Base-by-base conservation (phyloP, 768 basidiomycete genomes). In the Rhodosporidiobolus odoratus region DNA sequence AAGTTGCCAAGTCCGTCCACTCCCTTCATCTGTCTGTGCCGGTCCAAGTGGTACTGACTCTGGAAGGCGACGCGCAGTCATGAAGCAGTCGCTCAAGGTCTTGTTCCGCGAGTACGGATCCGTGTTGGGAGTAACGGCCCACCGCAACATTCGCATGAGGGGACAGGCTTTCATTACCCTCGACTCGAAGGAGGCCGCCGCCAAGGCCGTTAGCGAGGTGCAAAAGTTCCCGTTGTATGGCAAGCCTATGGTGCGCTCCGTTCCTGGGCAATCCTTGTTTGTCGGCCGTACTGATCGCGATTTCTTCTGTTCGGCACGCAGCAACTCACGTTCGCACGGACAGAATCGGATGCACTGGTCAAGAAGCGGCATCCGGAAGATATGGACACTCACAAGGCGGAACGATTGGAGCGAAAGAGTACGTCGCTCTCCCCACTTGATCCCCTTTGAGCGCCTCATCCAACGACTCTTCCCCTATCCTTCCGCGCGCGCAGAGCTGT, bases 91-190 rank as follows among this genome's bases (percentile, higher is more conserved):
- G 6, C 82, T 99, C 56, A 84, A 86, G 19, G 89, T 89, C 41
- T 83, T 99, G 38, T 98, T 99, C 84, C 92, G 92, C 80, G 85
- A 88, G 21, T 99, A 97, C 77, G 92, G 93, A 19, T 88, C 90
- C 71, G 89, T 99, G 25, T 81, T 97, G 35, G 92, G 95, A 78
- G 92, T 99, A n/a, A 89, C 93, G 27, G 93, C 94, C 16, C 96
- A 99, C 80, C 81, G 84, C 62, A 98, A 96, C 82, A 81, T 99
- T 69, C 87, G 96, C 47, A 99, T 99, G 96, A 85, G 96, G 47
- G 96, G 96, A 23, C 96, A 99, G 81, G 96, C 96, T 6, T 99
- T 99, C 78, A 91, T 99, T 45, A 92, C 91, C 45, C 96, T 99
- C 79, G 84, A 84, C 66, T 87, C 87, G 41, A 83, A 87, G 62